These are phyloP conservation scores for Cymbopogon flexuosus DNA, from an alignment of 202 grass and related monocot genomes.

Conservation along the genomic window DNA sequence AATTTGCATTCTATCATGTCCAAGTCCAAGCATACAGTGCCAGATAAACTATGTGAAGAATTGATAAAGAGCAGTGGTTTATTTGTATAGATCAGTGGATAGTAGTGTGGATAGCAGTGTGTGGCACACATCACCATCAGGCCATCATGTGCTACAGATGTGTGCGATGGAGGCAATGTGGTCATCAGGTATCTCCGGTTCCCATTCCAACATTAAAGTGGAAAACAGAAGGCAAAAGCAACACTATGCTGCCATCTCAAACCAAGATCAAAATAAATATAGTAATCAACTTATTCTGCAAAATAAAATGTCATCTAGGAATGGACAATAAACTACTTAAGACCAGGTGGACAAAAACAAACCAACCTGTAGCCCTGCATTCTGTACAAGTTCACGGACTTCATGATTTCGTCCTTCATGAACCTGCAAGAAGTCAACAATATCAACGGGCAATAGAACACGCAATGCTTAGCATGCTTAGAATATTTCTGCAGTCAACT, in stretches of 20 bases:
- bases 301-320: conserved; percentile 15
- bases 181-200: background rate
- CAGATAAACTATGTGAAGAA: background rate
- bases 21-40: background rate
- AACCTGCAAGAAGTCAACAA: conserved; percentile 54
- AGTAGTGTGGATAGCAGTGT: background rate
- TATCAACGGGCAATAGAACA: conserved; percentile 22
- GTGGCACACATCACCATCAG: background rate
- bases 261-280: conserved; percentile 1
- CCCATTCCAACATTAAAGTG: background rate
- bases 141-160: background rate
- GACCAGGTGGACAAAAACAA: background rate
- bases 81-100: background rate
- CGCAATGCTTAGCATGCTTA: background rate
- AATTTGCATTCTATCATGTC: background rate
- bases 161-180: background rate
- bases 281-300: background rate
- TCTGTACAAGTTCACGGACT: conserved; percentile 87
- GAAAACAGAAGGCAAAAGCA: conserved; percentile 1
- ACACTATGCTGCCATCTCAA: background rate
- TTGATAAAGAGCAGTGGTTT: background rate
- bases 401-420: conserved; percentile 98
- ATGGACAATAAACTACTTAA: background rate
- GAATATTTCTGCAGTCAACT: background rate
- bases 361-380: conserved; percentile 76